Evolutionary conservation across 345 rosid genomes (phyloP), one percentile per base, ranked within the genome.

Genomic region (Eucalyptus erythrocorys): DNA sequence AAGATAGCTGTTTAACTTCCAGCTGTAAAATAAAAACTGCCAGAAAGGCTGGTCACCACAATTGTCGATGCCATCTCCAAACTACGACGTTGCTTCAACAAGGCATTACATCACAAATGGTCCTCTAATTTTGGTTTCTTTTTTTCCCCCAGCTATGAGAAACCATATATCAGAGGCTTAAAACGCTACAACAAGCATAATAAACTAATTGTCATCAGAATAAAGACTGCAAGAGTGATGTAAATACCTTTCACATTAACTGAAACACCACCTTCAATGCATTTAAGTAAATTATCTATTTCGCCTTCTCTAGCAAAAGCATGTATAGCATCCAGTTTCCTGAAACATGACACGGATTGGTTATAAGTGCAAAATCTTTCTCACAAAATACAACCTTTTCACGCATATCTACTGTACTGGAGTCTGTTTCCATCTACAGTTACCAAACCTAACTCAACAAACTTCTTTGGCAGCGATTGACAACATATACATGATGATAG

Each of bases 301-400:
- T 96, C 97, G 86, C 99, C 99, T 92, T 98, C 98, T 94, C 99
- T 94, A 42, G 99, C 97, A 93, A 95, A 97, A 51, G 88, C 93
- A 90, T 98, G 99, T 88, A 98, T 92, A 51, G 96, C 99, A 90
- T 97, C 99, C 94, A 98, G 94, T 93, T 91, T 93, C 96, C 99
- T 98, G 93, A 86, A 87, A 89, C 87, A 87, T 26, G 37, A 43
- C 53, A 86, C 55, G 30, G 79, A 86, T 14, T 37, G 42, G 34
- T 86, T 55, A 86, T 87, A 42, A 79, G 47, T 48, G 15, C 87
- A 80, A 26, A 21, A n/a, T 64, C 34, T 42, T 66, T 64, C 88
- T 13, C 48, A 10, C 88, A 68, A 87, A 24, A 64, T 37, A 61
- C 88, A 87, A 66, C 53, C 50, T 61, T 42, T 50, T 37, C 50